Conservation (phyloP, 1,284 basidiomycete species). For the Pseudozyma thailandica region DNA sequence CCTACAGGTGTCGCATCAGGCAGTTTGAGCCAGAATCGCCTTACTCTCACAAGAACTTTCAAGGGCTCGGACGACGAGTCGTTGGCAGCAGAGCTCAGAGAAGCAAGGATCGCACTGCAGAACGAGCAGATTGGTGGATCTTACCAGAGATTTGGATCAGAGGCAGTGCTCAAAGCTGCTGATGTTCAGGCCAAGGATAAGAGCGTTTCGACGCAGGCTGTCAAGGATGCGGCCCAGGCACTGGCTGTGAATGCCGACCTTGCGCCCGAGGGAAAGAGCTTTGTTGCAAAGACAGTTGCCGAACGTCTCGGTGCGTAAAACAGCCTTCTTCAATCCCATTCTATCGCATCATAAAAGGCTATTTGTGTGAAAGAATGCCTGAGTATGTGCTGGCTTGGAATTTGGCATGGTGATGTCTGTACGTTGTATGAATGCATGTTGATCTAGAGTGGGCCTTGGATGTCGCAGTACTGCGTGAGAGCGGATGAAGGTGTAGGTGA, state of each 20-base stretch:
- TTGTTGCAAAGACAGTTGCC: conserved; percentile 27
- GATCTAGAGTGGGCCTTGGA: conserved; percentile 36
- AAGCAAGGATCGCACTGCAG: conserved; percentile 26
- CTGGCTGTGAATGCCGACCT: conserved; percentile 31
- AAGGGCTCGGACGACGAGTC: conserved; percentile 20
- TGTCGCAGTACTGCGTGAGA: conserved; percentile 34
- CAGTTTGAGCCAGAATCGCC: conserved; percentile 13
- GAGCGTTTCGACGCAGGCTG: conserved; percentile 4
- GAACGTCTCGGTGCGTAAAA: conserved; percentile 19
- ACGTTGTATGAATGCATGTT: neutral
- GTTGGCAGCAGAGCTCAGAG: conserved; percentile 31
- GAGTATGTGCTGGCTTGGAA: too few relatives aligned
- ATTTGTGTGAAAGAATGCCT: neutral
- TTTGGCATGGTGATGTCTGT: neutral
- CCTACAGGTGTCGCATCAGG: conserved; percentile 27
- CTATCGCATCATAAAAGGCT: neutral
- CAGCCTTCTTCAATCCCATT: neutral
- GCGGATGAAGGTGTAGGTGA: neutral
- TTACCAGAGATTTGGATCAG: conserved; percentile 21
- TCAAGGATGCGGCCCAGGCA: conserved; percentile 35
- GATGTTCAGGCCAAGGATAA: conserved; percentile 8
- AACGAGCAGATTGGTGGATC: conserved; percentile 39
- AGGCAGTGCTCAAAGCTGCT: conserved; percentile 20
- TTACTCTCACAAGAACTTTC: neutral
- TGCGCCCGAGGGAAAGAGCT: conserved; percentile 27